Evolutionary conservation across 257 asterid species (phyloP).

Genomic region (Mitragyna speciosa): DNA sequence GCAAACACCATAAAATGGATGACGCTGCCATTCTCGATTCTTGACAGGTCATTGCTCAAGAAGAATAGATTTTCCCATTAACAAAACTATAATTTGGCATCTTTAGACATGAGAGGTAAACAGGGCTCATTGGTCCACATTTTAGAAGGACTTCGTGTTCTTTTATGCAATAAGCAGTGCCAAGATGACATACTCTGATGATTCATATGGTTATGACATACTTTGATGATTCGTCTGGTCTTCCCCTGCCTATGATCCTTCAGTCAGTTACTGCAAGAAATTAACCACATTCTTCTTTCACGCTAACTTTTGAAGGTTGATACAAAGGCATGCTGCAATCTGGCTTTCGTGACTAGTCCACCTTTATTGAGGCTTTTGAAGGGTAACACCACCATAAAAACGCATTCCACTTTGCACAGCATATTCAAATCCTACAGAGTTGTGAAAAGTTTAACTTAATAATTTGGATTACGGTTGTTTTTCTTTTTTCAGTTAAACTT

Average conservation of each 20-base stretch:
- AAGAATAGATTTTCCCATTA: slow-evolving; percentile 33
- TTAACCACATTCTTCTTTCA: slow-evolving; percentile 54
- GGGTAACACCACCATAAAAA: slow-evolving; percentile 40
- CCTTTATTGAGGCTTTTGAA: slow-evolving; percentile 26
- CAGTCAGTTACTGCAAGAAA: slow-evolving; percentile 60
- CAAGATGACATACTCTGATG: too few species aligned
- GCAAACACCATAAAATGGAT: slow-evolving; percentile 53
- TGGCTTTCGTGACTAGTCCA: slow-evolving; percentile 36
- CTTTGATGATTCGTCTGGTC: slow-evolving; percentile 16
- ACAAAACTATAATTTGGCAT: slow-evolving; percentile 42
- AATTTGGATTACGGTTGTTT: not conserved
- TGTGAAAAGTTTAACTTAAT: not conserved
- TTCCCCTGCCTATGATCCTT: slow-evolving; percentile 55
- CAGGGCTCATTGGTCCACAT: too few species aligned
- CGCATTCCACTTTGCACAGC: slow-evolving; percentile 41
- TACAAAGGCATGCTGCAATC: slow-evolving; percentile 40
- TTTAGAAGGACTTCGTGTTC: slow-evolving; percentile 46
- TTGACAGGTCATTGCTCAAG: slow-evolving; percentile 51
- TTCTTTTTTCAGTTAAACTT: not conserved
- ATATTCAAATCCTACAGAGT: slow-evolving; percentile 32
- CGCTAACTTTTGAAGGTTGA: slow-evolving; percentile 36
- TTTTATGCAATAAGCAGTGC: slow-evolving; percentile 21
- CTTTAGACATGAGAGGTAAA: too few species aligned
- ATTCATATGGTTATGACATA: slow-evolving; percentile 13
- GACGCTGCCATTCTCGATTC: slow-evolving; percentile 56